Evolutionary conservation across 208 protist species (phyloP), one percentile per base, ranked within the genome.

Genomic region (Sergeia podlipaevii): DNA sequence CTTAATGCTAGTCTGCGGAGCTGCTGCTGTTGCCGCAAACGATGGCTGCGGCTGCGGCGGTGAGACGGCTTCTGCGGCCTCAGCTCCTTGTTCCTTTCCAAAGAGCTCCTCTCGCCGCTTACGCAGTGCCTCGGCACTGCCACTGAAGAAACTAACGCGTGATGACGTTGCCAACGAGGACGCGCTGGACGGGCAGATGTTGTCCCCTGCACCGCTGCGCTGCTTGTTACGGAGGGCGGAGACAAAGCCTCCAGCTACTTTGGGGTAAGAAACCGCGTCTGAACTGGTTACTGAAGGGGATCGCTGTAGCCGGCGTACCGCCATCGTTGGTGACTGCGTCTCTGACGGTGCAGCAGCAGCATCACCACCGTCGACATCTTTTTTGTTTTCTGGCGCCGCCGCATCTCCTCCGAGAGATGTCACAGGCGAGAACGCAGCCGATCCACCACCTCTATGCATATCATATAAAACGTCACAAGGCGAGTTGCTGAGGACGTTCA

Each of bases 91-190:
- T 20, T 34, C 4, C 46, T 41, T 52, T 21, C 59, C 47, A 28
- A 92, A 89, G 28, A 89, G 67, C 13, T 70, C 73, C 24, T 72
- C 63, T 1, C 85, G 80, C n/a, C 85, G 68, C 10, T 53, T 59
- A 20, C 62, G 62, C 15, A 89, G 71, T 1, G 80, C 74, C 36
- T 81, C 75, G 0, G 70, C 61, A 38, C 59, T 76, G 57, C 72
- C 72, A 43, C 68, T 68, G 4, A 65, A 56, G 44, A 59, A 77
- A 43, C 54, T 72, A 39, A 62, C 37, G 21, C 49, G 61, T 15
- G 68, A 74, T 7, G 38, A 57, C 1, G 65, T 42, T 42, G 51
- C 15, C 33, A 49, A 72, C 13, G 52, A 15, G 20, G 64, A 58
- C 13, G 46, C 45, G 18, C 54, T 61, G 15, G 56, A 36, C 41